Evolutionary conservation across 1,284 basidiomycete species (phyloP).

Genomic region (Tilletiaria anomala): DNA sequence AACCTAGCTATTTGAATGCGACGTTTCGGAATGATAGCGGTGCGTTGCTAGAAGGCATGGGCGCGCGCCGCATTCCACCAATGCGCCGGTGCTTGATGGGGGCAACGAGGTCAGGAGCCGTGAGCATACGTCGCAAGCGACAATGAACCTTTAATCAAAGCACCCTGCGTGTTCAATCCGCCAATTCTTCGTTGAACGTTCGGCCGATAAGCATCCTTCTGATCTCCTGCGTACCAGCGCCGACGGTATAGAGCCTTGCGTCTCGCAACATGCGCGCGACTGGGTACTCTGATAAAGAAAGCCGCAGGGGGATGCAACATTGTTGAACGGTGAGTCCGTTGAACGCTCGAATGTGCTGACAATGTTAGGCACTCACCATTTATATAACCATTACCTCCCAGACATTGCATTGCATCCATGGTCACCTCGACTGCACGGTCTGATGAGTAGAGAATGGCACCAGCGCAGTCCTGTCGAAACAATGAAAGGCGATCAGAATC

Average conservation of each 20-base stretch:
- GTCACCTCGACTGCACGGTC: constrained; percentile 24
- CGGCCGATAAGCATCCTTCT: constrained; percentile 28
- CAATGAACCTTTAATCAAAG: too few relatives aligned
- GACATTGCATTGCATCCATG: constrained; percentile 23
- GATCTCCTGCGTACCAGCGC: constrained; percentile 32
- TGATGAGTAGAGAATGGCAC: constrained; percentile 19
- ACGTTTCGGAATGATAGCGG: too few relatives aligned
- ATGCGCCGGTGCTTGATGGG: too few relatives aligned
- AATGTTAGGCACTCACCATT: constrained; percentile 4
- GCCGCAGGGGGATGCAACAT: not conserved
- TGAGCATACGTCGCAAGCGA: too few relatives aligned
- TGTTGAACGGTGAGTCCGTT: not conserved
- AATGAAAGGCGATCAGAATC: not conserved
- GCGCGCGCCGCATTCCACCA: too few relatives aligned
- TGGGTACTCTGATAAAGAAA: constrained; percentile 21
- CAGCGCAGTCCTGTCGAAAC: constrained; percentile 17
- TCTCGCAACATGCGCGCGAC: constrained; percentile 19
- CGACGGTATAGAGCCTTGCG: constrained; percentile 25
- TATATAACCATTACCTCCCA: constrained; percentile 24
- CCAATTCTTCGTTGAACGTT: constrained; percentile 16
- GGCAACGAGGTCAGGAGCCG: too few relatives aligned
- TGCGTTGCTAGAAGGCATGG: too few relatives aligned
- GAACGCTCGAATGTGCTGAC: not conserved
- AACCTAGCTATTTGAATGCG: too few relatives aligned
- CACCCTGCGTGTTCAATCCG: too few relatives aligned